Evolutionary conservation across 257 asterid genomes (phyloP), one percentile per base, ranked within the genome.

Genomic region (Thymus mandschuricus): DNA sequence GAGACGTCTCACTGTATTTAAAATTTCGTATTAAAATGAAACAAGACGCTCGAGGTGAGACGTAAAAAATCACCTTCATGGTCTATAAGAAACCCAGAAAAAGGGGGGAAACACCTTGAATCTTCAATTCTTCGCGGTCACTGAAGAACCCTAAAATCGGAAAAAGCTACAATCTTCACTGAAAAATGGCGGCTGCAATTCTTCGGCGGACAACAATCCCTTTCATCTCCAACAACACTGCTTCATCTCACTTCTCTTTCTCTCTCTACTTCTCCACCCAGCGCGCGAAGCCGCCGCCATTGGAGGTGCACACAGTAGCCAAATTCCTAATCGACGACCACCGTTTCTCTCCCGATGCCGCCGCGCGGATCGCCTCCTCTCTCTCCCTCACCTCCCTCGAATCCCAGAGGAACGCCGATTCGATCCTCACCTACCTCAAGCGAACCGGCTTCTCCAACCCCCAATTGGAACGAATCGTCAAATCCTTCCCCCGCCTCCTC

Each of bases 391-490:
- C 81, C 11, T 51, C 46, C 9, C 27, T 71, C 15, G 77, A 75
- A 49, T 49, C 12, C 56, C 78, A 69, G 0, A 50, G 72, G 21
- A 81, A 57, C 6, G 74, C 78, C 45, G 79, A 84, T 45, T 21
- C 21, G 21, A 21, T 21, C 21, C 6, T 81, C 6, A 64, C 74
- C 3, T 81, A 64, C 50, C 48, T 84, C 10, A 72, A 75, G 60
- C 69, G 66, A 8, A 56, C 2, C 52, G 89, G 89, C 1, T 81
- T 84, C 62, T 75, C 86, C 0, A 27, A 11, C 10, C 9, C 71
- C 59, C 85, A 84, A 11, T 66, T 84, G 67, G 85, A 84, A 52
- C 78, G 35, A 29, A 12, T 67, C 10, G 2, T 75, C 21, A 77
- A 21, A 44, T 6, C n/a, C 0, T 29, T 4, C 60, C 84, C 86